A percentile compares a stretch with the other conserved stretches of the same genome.
Conservation (phyloP, 352 stramenopile species). For the Globisporangium uncinulatum region DNA sequence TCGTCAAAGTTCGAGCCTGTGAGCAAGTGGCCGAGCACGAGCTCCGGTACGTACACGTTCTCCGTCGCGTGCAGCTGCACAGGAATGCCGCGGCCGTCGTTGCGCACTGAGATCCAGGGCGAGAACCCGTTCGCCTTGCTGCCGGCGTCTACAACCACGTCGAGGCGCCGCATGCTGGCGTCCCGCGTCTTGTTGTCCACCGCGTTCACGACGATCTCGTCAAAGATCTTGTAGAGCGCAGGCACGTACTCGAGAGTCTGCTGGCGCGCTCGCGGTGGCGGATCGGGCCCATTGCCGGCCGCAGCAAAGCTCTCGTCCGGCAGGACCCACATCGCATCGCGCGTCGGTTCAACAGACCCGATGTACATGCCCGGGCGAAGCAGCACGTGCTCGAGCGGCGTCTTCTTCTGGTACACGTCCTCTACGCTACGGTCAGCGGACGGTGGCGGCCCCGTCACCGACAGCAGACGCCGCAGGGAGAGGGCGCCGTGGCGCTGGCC, state of each 20-base stretch:
- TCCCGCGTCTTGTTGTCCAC: constrained; percentile 94
- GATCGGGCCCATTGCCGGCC: not conserved
- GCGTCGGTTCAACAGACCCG: constrained; percentile 74
- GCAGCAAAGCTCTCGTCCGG: constrained; percentile 22
- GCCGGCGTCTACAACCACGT: constrained; percentile 66
- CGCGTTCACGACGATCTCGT: constrained; percentile 99
- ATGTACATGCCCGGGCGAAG: constrained; percentile 91
- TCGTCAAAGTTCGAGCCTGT: constrained; percentile 99
- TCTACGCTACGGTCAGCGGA: constrained; percentile 34
- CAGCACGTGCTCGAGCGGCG: constrained; percentile 85
- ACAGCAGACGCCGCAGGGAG: not conserved
- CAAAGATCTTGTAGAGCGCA: constrained; percentile 98
- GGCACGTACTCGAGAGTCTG: constrained; percentile 75
- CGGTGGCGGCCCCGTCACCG: not conserved
- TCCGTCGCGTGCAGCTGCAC: constrained; percentile 96
- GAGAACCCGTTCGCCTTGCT: constrained; percentile 46
- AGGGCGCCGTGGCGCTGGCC: not conserved
- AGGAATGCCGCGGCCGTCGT: constrained; percentile 98
- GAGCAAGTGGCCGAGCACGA: constrained; percentile 98
- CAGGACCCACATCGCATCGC: constrained; percentile 79
- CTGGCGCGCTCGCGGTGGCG: constrained; percentile 52
- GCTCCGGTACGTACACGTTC: constrained; percentile 95
- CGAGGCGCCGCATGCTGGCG: constrained; percentile 62
- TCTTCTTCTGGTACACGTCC: constrained; percentile 89
- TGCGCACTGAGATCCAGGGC: constrained; percentile 95